Evolutionary conservation across 2,329 filamentous ascomycete species (phyloP), one percentile per base, ranked within the genome.

Genomic region (Colletotrichum somersetense): DNA sequence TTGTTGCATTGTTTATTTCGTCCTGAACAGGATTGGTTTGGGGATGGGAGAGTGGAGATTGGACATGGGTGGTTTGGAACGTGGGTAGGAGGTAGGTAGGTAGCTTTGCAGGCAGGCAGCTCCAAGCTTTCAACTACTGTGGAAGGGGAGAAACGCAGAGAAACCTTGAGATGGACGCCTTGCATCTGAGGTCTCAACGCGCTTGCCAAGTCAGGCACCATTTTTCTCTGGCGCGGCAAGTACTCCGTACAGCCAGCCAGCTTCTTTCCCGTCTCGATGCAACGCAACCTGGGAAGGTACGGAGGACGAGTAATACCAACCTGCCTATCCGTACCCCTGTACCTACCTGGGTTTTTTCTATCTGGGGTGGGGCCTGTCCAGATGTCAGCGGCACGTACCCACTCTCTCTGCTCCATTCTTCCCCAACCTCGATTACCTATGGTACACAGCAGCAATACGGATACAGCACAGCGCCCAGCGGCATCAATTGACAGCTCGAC

Each of bases 1-100:
- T 68, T 63, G 58, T 52, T 68, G 58, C 33, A 57, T 73, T 74
- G 73, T 74, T 74, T 74, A 74, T 66, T 71, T 38, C 23, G 40
- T 35, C 71, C 61, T 18, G 58, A 74, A 67, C 35, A 50, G 66
- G 73, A 55, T 40, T 72, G 68, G 69, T 46, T 38, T 40, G 38
- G 40, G 16, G 40, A 30, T 46, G 16, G 2, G n/a, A 20, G 35
- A 26, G 59, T 33, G 55, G 33, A 53, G 66, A 55, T 53, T 62
- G 59, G 53, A 62, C 33, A 62, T n/a, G 46, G 46, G 18, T 20
- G n/a, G n/a, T 7, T 4, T 23, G 44, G 44, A 46, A 46, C 44
- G 46, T 30, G 4, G 26, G 26, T 26, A 26, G 1, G 30, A 3
- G 30, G 2, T 3, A 30, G 30, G 3, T 30, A 30, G 30, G 30